Base-by-base conservation (phyloP, 345 rosid species). In the Bruguiera gymnorhiza region DNA sequence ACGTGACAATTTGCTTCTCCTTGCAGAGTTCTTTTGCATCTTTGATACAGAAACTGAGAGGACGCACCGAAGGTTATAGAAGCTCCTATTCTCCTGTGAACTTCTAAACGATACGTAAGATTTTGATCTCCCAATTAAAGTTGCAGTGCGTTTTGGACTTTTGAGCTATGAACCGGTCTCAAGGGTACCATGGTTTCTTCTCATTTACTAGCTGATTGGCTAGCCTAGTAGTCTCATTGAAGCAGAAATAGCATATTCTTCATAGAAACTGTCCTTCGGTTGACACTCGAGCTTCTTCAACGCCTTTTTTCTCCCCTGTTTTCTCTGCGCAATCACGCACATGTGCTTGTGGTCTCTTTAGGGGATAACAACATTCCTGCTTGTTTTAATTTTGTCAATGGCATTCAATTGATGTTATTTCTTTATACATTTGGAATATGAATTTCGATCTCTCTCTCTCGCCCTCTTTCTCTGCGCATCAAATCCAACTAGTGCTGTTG, bases 51-150 rank as follows among this genome's bases (percentile, higher is more conserved):
- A 90, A 73, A 82, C 74, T 83, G 39, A 69, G 80, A 66, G 96
- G 99, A 51, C 82, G 88, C 50, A 81, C 92, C 55, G 82, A 73
- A 78, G 81, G 84, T 73, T 73, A 89, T 15, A 75, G 84, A 65
- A 70, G 77, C 75, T 84, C 97, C 43, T 90, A 90, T 80, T 84
- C 94, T 77, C 85, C 81, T 6, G 91, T 86, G 57, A 80, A 88
- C 77, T 89, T 90, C 79, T 88, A 76, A 87, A 67, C 76, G 66
- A 64, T 59, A 5, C 2, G 3, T 46, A 16, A 3, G 1, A 30
- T 20, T n/a, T n/a, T 9, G 18, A 31, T n/a, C 65, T 31, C 21
- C 29, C 7, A 6, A 72, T 65, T 65, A 46, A 21, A 9, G 2
- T 2, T 48, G 32, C 34, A 46, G 13, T 51, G 4, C 26, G 0